Evolutionary conservation across 1,284 basidiomycete species (phyloP), one percentile per base, ranked within the genome.

Genomic region (Ustilago cynodontis): DNA sequence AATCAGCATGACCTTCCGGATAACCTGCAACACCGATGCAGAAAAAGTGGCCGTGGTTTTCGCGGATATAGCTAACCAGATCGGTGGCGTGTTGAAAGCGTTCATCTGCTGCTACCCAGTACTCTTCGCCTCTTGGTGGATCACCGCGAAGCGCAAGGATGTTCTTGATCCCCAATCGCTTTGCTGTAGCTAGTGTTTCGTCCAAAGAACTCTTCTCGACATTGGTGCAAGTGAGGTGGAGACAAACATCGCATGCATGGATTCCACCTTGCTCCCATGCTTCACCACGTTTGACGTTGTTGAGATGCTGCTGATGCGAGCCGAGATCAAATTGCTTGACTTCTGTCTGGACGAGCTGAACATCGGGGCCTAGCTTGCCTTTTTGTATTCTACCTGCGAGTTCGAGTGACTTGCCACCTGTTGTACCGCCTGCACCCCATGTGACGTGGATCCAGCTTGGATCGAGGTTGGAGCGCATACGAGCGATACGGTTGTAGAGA

Each of bases 181-280:
- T 93, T 1, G 94, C 94, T 76, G 90, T 90, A 92, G 90, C 89
- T 52, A 99, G 87, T 22, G 92, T 92, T 47, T 91, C 89, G 85
- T 98, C 94, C 7, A 99, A 63, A 22, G 67, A 75, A 10, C 55
- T 91, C 87, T 92, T 91, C 24, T 93, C 93, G 73, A 92, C 90
- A 86, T 99, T 99, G 22, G 97, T 99, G 88, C 97, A 99, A 18
- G 97, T 99, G 77, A 99, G 86, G 88, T 99, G 97, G 81, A 99
- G 88, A 70, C 98, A 90, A 94, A 83, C 95, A 2, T 95, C 95
- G 85, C 92, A 90, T 59, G 93, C 91, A 9, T 88, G 87, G 85
- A 93, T 94, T 83, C 93, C 95, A 31, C 39, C 59, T 33, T 60
- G 47, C 29, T 68, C 66, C 65, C 59, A 71, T 22, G 54, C 16